Conservation (phyloP, 352 stramenopile species). For the Phytopythium montanum region DNA sequence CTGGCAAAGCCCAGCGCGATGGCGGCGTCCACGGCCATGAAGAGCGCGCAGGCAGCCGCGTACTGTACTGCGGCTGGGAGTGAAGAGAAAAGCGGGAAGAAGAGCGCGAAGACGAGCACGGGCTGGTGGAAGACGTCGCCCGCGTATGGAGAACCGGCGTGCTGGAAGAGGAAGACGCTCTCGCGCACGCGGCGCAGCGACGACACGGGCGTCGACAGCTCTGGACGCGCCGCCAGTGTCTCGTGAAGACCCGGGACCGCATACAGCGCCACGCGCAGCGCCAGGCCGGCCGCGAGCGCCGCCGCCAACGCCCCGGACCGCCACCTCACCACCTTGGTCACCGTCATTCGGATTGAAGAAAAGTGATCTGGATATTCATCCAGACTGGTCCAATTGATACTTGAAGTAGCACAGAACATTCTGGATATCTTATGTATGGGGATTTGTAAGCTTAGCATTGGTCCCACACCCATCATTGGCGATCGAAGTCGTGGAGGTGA, state of each 20-base stretch:
- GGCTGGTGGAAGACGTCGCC: conserved; percentile 84
- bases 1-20: conserved; percentile 55
- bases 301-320: conserved; percentile 4
- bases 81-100: conserved; percentile 45
- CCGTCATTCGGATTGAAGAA: too few species aligned
- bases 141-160: conserved; percentile 53
- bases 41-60: conserved; percentile 25
- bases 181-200: conserved; percentile 63
- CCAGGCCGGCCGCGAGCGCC: conserved; percentile 27
- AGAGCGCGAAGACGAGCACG: conserved; percentile 65
- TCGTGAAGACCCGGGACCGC: conserved; percentile 25
- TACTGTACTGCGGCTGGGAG: conserved; percentile 24
- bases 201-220: conserved; percentile 62
- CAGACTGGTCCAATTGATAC: too few species aligned
- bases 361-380: too few species aligned
- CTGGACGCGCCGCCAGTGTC: conserved; percentile 45
- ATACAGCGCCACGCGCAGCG: conserved; percentile 38
- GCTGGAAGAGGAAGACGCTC: conserved; percentile 46
- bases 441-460: too few species aligned
- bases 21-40: conserved; percentile 50
- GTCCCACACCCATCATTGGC: too few species aligned
- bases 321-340: not conserved
- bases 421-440: too few species aligned
- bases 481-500: too few species aligned
- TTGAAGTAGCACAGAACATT: too few species aligned